Base-by-base conservation (phyloP, 345 rosid species). In the Microcos paniculata region DNA sequence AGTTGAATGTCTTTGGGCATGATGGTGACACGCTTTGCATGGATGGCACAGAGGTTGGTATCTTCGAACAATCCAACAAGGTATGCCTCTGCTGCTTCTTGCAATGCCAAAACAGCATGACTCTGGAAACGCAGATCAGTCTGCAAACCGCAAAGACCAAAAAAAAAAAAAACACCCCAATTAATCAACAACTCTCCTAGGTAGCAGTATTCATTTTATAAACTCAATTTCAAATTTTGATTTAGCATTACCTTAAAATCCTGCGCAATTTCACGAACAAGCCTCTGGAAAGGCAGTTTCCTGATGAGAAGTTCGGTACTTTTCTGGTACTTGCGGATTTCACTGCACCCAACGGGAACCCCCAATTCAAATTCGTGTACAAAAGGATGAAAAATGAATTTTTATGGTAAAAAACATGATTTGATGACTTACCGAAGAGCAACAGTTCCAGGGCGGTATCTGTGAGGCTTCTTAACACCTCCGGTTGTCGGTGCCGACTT, bases 401-500 rank as follows among this genome's bases (percentile, higher is more conserved):
- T 4, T 16, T 4, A n/a, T 6, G 6, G n/a, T 28, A 8, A 15
- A 3, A 2, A 30, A 16, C 2, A 4, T 4, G 2, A 15, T 7
- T n/a, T 6, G 53, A 48, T 12, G 0, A 84, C 86, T 63, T 45
- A 93, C 98, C 98, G 94, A 7, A 94, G 94, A 23, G 98, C 98
- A 13, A 94, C 98, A n/a, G 98, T 94, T 82, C 98, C 98, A 15
- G 97, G 97, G 11, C 98, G 90, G 80, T 90, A 94, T 33, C 98
- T 88, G 76, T 94, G 98, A 6, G 97, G 97, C 83, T 90, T 94
- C 93, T 91, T 91, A 8, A 92, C 97, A 21, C 98, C 97, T 4
- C 96, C 98, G 0, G 97, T 92, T 10, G 96, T 92, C 1, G 96
- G 98, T 1, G 98, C 96, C 35, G 98, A 92, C 84, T 94, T 94